Base-by-base conservation (phyloP, 1,284 basidiomycete species). In the Ganoderma leucocontextum region DNA sequence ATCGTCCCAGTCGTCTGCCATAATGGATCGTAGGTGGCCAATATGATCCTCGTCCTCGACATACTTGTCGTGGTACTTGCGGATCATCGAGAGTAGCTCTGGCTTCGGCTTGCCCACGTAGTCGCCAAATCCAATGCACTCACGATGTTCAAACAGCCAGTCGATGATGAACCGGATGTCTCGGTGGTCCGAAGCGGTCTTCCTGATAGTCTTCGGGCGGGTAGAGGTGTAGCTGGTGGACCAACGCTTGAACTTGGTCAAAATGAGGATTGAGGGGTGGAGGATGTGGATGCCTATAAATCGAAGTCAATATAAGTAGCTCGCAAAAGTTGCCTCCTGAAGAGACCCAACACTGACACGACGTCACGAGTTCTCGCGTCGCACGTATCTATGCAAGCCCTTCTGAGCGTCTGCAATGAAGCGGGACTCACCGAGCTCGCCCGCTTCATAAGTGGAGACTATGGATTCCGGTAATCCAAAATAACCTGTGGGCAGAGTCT, bases 201-300 rank as follows among this genome's bases (percentile, higher is more conserved):
- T 82, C 10, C 39, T 15, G 4, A 76, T 35, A 8, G 79, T 77
- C 73, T 77, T 76, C 4, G 78, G 80, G 13, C 75, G 73, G 17
- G 70, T 76, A 4, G 75, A 76, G 63, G 75, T 74, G 38, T 74
- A 70, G 33, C 53, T 72, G 44, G 60, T 72, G 10, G 60, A 75
- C 81, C 80, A 82, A 22, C 80, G 73, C 63, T 80, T 79, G 65
- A 81, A 66, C 69, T 82, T 82, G 19, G 80, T 80, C 25, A 82
- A 72, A 29, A 79, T 70, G 55, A 82, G 75, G 60, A 82, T 69
- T 4, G 70, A 63, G 7, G 79, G 80, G 63, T 80, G 76, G 19
- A 81, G 75, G 42, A 80, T 78, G 19, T 60, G 38, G 57, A 80
- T 68, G 19, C 19, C 79, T 80, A 22, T 6, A 55, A n/a, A 60